Evolutionary conservation across 257 asterid species (phyloP).

Genomic region (Hygrophila difformis): DNA sequence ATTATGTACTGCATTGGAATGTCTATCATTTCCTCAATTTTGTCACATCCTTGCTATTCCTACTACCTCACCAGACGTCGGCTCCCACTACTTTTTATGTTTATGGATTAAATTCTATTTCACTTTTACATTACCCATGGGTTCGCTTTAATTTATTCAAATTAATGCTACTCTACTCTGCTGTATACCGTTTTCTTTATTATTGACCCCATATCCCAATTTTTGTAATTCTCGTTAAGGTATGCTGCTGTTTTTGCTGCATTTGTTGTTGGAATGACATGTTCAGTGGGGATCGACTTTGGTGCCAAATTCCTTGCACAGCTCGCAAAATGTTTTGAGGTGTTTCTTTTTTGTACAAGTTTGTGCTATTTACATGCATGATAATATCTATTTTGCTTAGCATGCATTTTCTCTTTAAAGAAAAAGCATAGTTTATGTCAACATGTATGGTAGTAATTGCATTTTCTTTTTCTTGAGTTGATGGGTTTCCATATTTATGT

Average conservation of each 20-base stretch:
- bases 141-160: too few species aligned
- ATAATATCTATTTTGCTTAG: background rate
- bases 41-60: background rate
- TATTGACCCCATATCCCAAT: constrained; percentile 10
- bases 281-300: constrained; percentile 81
- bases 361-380: constrained; percentile 4
- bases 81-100: background rate
- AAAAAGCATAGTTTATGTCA: background rate
- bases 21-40: background rate
- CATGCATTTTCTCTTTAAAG: background rate
- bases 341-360: constrained; percentile 19
- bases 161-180: constrained; percentile 2
- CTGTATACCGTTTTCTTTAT: constrained; percentile 5
- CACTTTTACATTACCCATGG: too few species aligned
- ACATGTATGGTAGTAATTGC: background rate
- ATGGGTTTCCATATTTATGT: constrained; percentile 16
- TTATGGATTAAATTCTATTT: background rate
- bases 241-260: constrained; percentile 89
- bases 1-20: background rate
- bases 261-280: constrained; percentile 90
- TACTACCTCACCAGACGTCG: background rate
- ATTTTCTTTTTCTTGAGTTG: constrained; percentile 5
- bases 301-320: constrained; percentile 89
- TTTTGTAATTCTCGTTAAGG: constrained; percentile 43
- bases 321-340: constrained; percentile 83